phyloP scores from a whole-genome alignment of 2,329 filamentous ascomycete species.

The Aspergillus spinulosporus region DNA sequence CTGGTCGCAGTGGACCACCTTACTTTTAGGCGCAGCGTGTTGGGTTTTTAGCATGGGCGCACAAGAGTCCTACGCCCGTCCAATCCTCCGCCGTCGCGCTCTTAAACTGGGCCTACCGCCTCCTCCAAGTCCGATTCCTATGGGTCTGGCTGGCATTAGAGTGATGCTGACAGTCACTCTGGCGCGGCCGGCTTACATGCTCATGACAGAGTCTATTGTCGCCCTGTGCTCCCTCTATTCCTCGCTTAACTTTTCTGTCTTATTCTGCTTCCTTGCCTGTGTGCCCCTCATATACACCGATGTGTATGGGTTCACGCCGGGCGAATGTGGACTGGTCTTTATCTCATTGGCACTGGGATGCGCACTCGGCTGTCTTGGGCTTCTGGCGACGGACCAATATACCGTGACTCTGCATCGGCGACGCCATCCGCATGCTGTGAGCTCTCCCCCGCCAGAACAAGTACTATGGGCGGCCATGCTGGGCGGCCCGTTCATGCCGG shows the following conservation, averaged over 20 bases:
- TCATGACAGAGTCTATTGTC: constrained; percentile 48
- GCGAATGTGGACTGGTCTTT: constrained; percentile 41
- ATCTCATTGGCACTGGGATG: not conserved
- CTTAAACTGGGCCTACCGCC: not conserved
- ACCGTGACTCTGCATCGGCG: not conserved
- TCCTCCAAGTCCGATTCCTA: not conserved
- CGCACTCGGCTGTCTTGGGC: not conserved
- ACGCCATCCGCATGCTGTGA: not conserved
- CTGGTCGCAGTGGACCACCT: constrained; percentile 72
- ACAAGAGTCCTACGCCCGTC: not conserved
- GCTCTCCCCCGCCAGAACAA: constrained; percentile 49
- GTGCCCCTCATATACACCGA: constrained; percentile 68
- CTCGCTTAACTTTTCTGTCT: constrained; percentile 69
- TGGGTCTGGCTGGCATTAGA: not conserved
- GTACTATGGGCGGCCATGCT: constrained; percentile 52
- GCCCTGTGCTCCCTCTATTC: constrained; percentile 12
- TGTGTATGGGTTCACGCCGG: constrained; percentile 61
- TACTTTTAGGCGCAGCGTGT: constrained; percentile 55
- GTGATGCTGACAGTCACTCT: constrained; percentile 43
- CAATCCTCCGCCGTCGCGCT: not conserved
- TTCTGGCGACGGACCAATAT: not conserved
- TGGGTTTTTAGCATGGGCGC: not conserved
- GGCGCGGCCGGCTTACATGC: constrained; percentile 57
- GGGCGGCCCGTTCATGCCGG: constrained; percentile 50
- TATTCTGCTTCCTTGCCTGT: constrained; percentile 82